phyloP scores from a whole-genome alignment of 176 grass and related monocot genomes.

The Oryza meridionalis region DNA sequence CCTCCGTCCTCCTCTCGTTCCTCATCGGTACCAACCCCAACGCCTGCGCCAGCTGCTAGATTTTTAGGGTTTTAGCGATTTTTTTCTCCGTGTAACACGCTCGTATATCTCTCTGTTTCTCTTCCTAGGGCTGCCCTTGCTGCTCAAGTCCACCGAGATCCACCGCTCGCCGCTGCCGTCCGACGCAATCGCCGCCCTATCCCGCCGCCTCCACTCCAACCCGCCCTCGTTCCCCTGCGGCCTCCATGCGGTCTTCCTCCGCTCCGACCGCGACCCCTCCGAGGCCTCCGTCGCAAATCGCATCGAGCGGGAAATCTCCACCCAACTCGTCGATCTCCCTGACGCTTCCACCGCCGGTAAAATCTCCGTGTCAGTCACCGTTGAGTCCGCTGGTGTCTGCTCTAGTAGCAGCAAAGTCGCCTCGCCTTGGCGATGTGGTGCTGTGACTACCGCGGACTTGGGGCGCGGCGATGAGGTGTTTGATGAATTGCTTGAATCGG shows the following conservation, averaged over 20 bases:
- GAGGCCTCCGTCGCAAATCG: slow-evolving; percentile 44
- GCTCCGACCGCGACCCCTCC: slow-evolving; percentile 2
- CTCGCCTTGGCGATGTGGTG: slow-evolving; percentile 59
- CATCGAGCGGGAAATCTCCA: slow-evolving; percentile 53
- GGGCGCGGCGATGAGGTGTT: slow-evolving; percentile 50
- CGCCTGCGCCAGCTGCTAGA: not conserved
- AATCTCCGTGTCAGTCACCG: slow-evolving; percentile 63
- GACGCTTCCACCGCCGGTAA: slow-evolving; percentile 29
- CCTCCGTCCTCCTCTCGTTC: slow-evolving; percentile 75
- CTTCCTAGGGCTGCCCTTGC: slow-evolving; percentile 60
- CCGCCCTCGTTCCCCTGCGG: slow-evolving; percentile 63
- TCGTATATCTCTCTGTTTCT: not conserved
- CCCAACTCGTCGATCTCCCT: slow-evolving; percentile 35
- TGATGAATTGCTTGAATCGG: slow-evolving; percentile 72
- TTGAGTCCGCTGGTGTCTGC: slow-evolving; percentile 48
- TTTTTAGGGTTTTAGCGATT: not conserved
- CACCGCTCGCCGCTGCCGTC: slow-evolving; percentile 85
- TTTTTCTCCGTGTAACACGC: not conserved
- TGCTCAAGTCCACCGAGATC: slow-evolving; percentile 89
- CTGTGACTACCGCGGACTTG: slow-evolving; percentile 35
- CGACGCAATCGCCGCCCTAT: slow-evolving; percentile 68
- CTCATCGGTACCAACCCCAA: slow-evolving; percentile 49
- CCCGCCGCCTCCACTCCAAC: slow-evolving; percentile 55
- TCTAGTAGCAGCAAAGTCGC: slow-evolving; percentile 22
- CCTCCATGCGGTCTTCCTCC: slow-evolving; percentile 70